Percentiles rank a stretch among this genome's conserved stretches.
phyloP scores from a whole-genome alignment of 2,329 filamentous ascomycete species.

The Colletotrichum horii region DNA sequence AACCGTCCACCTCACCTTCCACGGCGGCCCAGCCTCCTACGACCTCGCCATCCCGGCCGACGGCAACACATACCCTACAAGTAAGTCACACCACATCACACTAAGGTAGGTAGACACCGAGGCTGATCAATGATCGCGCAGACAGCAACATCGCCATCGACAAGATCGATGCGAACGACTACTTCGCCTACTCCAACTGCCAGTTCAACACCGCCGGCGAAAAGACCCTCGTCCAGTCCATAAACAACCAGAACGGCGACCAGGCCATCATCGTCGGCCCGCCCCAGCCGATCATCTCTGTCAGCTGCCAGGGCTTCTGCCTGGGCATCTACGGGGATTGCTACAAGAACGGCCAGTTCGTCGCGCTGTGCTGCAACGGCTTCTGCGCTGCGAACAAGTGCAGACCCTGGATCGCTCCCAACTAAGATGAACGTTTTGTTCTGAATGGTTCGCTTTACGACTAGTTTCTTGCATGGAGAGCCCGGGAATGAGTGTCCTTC shows the following conservation, averaged over 20 bases:
- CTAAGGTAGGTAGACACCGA: not conserved
- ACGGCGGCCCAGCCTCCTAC: constrained; percentile 46
- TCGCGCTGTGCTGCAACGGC: constrained; percentile 48
- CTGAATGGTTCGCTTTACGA: not conserved
- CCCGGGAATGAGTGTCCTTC: too few relatives aligned
- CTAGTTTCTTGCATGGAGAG: too few relatives aligned
- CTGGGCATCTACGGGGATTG: constrained; percentile 45
- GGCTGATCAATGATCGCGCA: constrained; percentile 17
- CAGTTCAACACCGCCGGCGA: constrained; percentile 43
- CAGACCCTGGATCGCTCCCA: constrained; percentile 37
- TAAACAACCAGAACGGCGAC: constrained; percentile 34
- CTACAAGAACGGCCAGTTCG: constrained; percentile 38
- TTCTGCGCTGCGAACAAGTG: constrained; percentile 47
- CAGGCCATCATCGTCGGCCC: constrained; percentile 49
- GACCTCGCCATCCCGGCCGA: constrained; percentile 46
- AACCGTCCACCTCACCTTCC: constrained; percentile 48
- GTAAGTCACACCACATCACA: constrained; percentile 29
- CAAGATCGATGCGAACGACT: constrained; percentile 48
- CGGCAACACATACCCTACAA: constrained; percentile 39
- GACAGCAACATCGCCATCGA: constrained; percentile 43
- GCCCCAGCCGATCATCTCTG: constrained; percentile 45
- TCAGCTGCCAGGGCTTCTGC: constrained; percentile 48
- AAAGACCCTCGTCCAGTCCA: constrained; percentile 35
- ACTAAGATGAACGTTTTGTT: accelerated
- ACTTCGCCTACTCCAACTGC: constrained; percentile 46